These are phyloP conservation scores for Pseudocercospora macadamiae DNA, from an alignment of 2,329 filamentous ascomycete species.

Conservation along the genomic window DNA sequence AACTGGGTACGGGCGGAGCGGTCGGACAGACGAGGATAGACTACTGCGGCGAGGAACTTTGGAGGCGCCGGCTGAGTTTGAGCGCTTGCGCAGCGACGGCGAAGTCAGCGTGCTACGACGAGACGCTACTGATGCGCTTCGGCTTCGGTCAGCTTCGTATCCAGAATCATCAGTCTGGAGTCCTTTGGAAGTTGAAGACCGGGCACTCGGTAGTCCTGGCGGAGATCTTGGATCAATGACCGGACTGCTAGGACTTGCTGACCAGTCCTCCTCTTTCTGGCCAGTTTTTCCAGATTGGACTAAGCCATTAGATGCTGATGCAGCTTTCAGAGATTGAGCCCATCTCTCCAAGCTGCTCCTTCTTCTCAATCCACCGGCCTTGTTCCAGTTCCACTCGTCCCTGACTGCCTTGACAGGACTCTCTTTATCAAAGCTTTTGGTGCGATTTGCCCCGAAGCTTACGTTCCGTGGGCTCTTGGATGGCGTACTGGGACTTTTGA, in stretches of 20 bases:
- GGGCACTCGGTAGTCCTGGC: not conserved
- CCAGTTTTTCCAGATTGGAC: not conserved
- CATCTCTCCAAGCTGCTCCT: slow-evolving; percentile 2
- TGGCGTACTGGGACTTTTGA: slow-evolving; percentile 1
- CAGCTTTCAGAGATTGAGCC: not conserved
- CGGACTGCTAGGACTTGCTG: not conserved
- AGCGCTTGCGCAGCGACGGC: too few species aligned
- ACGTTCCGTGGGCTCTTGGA: slow-evolving; percentile 1
- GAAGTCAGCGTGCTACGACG: not conserved
- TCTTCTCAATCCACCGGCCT: not conserved
- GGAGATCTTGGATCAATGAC: not conserved
- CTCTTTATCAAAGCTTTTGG: not conserved
- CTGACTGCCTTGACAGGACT: slow-evolving; percentile 6
- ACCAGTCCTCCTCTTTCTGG: not conserved
- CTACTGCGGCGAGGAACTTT: too few species aligned
- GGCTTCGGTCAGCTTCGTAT: not conserved
- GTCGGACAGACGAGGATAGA: too few species aligned
- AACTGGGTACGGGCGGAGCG: too few species aligned
- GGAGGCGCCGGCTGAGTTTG: too few species aligned
- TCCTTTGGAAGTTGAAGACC: not conserved
- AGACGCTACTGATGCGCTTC: not conserved
- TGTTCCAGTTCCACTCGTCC: not conserved
- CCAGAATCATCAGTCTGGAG: not conserved
- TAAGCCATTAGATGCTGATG: not conserved
- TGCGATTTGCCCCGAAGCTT: not conserved